Evolutionary conservation across 768 basidiomycete genomes (phyloP).

Genomic region (Mycena alexandri): DNA sequence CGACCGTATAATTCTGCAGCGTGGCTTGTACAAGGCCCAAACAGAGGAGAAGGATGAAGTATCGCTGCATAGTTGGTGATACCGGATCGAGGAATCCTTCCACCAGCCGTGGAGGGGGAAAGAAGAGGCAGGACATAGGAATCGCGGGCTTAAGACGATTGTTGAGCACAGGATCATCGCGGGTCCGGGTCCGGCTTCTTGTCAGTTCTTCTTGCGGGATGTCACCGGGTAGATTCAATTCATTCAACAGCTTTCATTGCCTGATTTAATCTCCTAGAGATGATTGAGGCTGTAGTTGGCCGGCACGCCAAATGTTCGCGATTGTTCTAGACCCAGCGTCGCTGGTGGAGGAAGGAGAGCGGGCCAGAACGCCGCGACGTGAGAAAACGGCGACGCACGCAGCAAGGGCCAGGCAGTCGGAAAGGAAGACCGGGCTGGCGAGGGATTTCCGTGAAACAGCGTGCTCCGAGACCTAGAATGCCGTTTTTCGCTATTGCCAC

Average conservation of each 20-base stretch:
- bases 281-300: not conserved
- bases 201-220: not conserved
- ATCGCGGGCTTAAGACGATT: constrained; percentile 6
- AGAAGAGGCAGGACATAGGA: constrained; percentile 6
- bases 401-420: no score
- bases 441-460: no score
- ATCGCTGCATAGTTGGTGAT: constrained; percentile 15
- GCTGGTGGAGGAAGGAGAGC: no score
- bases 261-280: not conserved
- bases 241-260: not conserved
- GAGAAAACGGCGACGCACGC: no score
- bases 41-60: constrained; percentile 6
- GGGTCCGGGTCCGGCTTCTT: not conserved
- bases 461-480: no score
- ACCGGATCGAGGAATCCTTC: not conserved
- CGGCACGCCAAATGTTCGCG: not conserved
- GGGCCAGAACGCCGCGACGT: no score
- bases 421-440: no score
- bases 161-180: not conserved
- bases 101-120: not conserved
- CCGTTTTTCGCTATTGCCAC: no score
- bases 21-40: constrained; percentile 10
- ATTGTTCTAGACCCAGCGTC: not conserved
- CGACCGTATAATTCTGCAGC: constrained; percentile 16
- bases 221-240: constrained; percentile 3